Evolutionary conservation across 768 basidiomycete genomes (phyloP).

Genomic region (Tylopilus sp.): DNA sequence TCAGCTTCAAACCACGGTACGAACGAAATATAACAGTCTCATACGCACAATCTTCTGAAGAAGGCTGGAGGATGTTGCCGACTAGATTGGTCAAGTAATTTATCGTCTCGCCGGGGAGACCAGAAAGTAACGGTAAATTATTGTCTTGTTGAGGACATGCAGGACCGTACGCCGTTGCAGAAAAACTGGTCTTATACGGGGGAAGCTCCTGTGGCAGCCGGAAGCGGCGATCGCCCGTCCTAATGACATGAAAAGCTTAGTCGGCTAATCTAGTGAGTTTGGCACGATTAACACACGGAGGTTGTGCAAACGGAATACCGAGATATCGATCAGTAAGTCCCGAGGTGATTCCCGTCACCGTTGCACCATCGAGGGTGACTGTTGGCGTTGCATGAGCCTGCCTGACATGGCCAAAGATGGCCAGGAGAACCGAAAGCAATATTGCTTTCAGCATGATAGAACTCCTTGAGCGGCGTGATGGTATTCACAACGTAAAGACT

Average conservation of each 20-base stretch:
- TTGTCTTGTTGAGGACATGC: slow-evolving; percentile 8
- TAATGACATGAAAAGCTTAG: too few relatives aligned
- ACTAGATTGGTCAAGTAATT: slow-evolving; percentile 28
- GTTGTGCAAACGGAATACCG: slow-evolving; percentile 41
- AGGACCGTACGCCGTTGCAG: slow-evolving; percentile 3
- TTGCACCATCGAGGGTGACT: slow-evolving; percentile 28
- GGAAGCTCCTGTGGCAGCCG: slow-evolving; percentile 9
- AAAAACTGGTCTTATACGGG: slow-evolving; percentile 6
- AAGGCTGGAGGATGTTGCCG: slow-evolving; percentile 29
- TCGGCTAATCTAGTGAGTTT: too few relatives aligned
- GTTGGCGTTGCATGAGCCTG: slow-evolving; percentile 14
- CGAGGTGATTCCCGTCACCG: slow-evolving; percentile 25
- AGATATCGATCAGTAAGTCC: slow-evolving; percentile 31
- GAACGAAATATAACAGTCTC: too few relatives aligned
- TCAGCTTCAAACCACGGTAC: not conserved
- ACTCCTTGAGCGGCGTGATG: too few relatives aligned
- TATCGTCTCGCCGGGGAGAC: slow-evolving; percentile 14
- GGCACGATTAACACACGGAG: slow-evolving; percentile 31
- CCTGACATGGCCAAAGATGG: too few relatives aligned
- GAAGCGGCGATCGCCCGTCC: slow-evolving; percentile 37
- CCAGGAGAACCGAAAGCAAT: too few relatives aligned
- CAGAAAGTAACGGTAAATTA: slow-evolving; percentile 10
- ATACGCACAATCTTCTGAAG: slow-evolving; percentile 48
- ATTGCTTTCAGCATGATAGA: too few relatives aligned
- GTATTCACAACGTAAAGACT: too few relatives aligned